These are phyloP conservation scores for Bondarzewia mesenterica DNA, from an alignment of 1,284 basidiomycete genomes.

Conservation along the genomic window DNA sequence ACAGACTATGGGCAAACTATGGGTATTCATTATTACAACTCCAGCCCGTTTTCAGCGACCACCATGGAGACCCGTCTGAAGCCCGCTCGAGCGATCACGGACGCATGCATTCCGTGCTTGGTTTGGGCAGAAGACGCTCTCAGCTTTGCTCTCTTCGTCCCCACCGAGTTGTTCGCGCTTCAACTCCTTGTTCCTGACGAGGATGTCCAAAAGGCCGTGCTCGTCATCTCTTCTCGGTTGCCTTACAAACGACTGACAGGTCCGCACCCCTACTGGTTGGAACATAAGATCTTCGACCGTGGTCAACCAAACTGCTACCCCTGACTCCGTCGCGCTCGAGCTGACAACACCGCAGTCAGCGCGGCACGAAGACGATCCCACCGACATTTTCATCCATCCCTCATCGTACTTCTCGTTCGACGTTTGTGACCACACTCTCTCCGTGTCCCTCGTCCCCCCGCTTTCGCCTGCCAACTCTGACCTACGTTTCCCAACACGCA, in stretches of 20 bases:
- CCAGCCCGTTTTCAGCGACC: too few relatives aligned
- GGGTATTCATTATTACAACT: too few relatives aligned
- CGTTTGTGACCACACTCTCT: constrained; percentile 6
- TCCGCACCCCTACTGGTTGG: not conserved
- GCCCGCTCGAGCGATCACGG: not conserved
- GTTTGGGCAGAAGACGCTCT: constrained; percentile 1
- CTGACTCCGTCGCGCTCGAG: not conserved
- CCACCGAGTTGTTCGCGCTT: not conserved
- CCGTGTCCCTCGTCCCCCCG: constrained; percentile 1
- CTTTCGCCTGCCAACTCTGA: not conserved
- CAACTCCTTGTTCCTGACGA: not conserved
- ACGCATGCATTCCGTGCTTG: not conserved
- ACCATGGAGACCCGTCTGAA: too few relatives aligned
- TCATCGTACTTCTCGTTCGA: constrained; percentile 9
- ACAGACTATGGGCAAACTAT: too few relatives aligned
- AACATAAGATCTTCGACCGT: not conserved
- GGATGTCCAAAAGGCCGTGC: not conserved
- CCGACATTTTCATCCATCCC: not conserved
- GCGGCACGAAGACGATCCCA: not conserved
- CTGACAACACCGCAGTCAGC: not conserved
- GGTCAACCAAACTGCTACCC: not conserved
- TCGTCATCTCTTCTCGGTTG: not conserved
- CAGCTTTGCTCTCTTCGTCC: not conserved
- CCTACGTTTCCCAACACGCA: constrained; percentile 4
- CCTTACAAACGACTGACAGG: not conserved